Percentiles rank a stretch among this genome's conserved stretches.
phyloP scores from a whole-genome alignment of 2,329 filamentous ascomycete species.

The Microcyclospora tardicrescens region DNA sequence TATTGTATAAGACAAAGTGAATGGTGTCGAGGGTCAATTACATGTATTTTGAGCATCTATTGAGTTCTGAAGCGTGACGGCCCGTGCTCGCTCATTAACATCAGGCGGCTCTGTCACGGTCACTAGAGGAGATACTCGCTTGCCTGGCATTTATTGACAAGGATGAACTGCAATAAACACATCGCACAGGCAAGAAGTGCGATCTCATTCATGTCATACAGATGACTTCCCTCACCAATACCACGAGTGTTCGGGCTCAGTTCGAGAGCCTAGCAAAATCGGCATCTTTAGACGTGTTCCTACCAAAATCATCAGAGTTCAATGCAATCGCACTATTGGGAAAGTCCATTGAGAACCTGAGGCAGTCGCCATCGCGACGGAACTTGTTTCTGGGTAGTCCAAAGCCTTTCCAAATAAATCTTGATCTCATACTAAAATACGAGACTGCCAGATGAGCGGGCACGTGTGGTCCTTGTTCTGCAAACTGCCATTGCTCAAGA shows the following conservation, averaged over 20 bases:
- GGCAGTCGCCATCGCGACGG: slow-evolving; percentile 11
- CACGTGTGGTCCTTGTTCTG: slow-evolving; percentile 13
- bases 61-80: too few species aligned
- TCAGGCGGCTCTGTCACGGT: too few species aligned
- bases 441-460: slow-evolving; percentile 16
- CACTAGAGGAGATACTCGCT: too few species aligned
- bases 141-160: too few species aligned
- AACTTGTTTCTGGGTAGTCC: slow-evolving; percentile 20
- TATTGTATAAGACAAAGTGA: too few species aligned
- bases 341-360: slow-evolving; percentile 10
- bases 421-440: slow-evolving; percentile 10
- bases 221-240: too few species aligned
- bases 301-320: slow-evolving; percentile 12
- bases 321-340: slow-evolving; percentile 9
- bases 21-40: too few species aligned
- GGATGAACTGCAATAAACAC: too few species aligned
- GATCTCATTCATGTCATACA: too few species aligned
- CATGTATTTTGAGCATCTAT: too few species aligned
- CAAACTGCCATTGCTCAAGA: slow-evolving; percentile 10
- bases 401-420: neutral
- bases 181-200: too few species aligned
- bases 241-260: neutral
- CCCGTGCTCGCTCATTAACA: too few species aligned
- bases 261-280: slow-evolving; percentile 13
- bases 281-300: slow-evolving; percentile 15